These are phyloP conservation scores for Trypanosoma rangeli DNA, from an alignment of 208 protist species.

Conservation along the genomic window DNA sequence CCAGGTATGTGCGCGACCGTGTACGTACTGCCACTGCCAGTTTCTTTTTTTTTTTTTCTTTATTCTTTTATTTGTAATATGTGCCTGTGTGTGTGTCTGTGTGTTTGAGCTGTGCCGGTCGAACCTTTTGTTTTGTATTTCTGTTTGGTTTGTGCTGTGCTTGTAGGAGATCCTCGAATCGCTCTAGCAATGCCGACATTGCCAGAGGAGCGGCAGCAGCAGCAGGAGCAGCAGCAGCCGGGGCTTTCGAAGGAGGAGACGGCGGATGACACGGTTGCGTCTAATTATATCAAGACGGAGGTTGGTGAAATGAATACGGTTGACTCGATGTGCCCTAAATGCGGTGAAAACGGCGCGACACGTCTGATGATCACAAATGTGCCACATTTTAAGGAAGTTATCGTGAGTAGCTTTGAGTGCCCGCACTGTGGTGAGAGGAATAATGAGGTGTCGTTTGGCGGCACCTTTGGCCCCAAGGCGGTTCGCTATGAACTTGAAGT, in stretches of 20 bases:
- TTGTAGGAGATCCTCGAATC: neutral
- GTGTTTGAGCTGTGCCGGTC: no score
- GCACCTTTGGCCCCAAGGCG: constrained; percentile 76
- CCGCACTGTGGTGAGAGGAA: constrained; percentile 82
- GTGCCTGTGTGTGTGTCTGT: no score
- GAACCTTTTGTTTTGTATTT: neutral
- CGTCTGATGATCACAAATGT: constrained; percentile 92
- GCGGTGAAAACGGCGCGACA: constrained; percentile 84
- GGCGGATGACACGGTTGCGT: constrained; percentile 15
- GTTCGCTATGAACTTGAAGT: constrained; percentile 86
- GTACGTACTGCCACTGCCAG: neutral
- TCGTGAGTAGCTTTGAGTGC: constrained; percentile 93
- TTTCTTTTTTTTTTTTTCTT: neutral
- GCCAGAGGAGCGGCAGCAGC: neutral
- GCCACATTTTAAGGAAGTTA: constrained; percentile 91
- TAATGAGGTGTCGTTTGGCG: constrained; percentile 91
- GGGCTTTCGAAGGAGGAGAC: constrained; percentile 7
- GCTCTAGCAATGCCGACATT: neutral
- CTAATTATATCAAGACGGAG: constrained; percentile 75
- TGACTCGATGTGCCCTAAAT: constrained; percentile 88
- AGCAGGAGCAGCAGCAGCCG: constrained; percentile 6
- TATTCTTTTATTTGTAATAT: neutral
- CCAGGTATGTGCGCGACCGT: neutral
- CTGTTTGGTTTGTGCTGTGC: neutral
- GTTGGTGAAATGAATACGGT: constrained; percentile 87